Base-by-base conservation (phyloP, 2,329 filamentous ascomycete genomes). In the Magnaporthiopsis rhizophila region DNA sequence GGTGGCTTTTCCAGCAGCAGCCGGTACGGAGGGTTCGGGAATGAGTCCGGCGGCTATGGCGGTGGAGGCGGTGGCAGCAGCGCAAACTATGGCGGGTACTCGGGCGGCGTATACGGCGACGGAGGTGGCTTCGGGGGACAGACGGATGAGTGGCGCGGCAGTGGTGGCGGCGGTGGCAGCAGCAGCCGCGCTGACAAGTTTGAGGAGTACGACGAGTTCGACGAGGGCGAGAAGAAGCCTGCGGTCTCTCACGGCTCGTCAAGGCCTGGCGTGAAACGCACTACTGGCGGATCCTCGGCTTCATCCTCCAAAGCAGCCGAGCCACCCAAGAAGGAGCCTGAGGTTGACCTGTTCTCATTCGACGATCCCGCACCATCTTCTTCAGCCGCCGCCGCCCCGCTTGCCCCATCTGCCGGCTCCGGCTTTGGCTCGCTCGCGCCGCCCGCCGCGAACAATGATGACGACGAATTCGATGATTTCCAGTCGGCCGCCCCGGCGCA, bases 401-500 rank as follows among this genome's bases (percentile, higher is more conserved):
- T 81, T 6, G 80, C 78, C 0, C 79, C 75, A 68, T 79, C 83
- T 12, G 79, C 78, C 60, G 74, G 74, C 62, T 78, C 79, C 61
- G 80, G 79, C 18, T 69, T 86, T 61, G 79, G 80, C 59, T 76
- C 80, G 21, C 73, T 87, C 61, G 72, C 74, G 21, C 73, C 78
- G 58, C 71, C 77, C 21, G 76, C 77, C 36, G 80, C 80, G 58
- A 87, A 86, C 62, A 89, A 91, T 67, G 93, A 97, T 68, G 94
- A 97, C 68, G 93, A 97, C 69, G 95, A 97, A 68, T 98, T 98
- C 72, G 95, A 98, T 73, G 95, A 99, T 73, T 98, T 98, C 81
- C 92, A 97, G 76, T 96, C 92, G 26, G 94, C 94, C 18, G 80
- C 89, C 3, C 85, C 89, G 3, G 79, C 86, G 32, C 71, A 76